Evolutionary conservation across 495 filamentous ascomycete genomes (phyloP).

Genomic region (Penicillium longicatenatum): DNA sequence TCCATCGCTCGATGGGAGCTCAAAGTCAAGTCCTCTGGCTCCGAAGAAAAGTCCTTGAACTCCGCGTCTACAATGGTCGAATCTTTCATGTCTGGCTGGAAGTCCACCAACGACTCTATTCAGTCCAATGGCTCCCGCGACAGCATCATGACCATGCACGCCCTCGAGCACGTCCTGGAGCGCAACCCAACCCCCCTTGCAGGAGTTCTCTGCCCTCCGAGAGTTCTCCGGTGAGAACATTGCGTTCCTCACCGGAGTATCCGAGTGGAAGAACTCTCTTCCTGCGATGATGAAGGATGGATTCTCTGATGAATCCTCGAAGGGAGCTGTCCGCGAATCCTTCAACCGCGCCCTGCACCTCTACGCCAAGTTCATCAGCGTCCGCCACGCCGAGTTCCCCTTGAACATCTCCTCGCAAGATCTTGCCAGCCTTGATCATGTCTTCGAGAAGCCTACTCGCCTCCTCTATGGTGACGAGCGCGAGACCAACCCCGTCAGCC

Average conservation of each 20-base stretch:
- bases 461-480: conserved; percentile 36
- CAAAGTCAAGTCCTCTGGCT: conserved; percentile 26
- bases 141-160: conserved; percentile 57
- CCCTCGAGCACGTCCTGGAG: conserved; percentile 59
- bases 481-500: conserved; percentile 30
- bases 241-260: conserved; percentile 59
- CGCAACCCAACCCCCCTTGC: conserved; percentile 58
- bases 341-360: conserved; percentile 60
- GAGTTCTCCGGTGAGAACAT: conserved; percentile 75
- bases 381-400: conserved; percentile 58
- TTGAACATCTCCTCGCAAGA: conserved; percentile 61
- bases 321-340: conserved; percentile 34
- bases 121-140: conserved; percentile 28
- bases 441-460: conserved; percentile 49
- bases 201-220: conserved; percentile 59
- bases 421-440: conserved; percentile 44
- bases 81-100: conserved; percentile 37
- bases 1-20: conserved; percentile 36
- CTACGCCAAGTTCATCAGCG: conserved; percentile 58
- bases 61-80: conserved; percentile 35
- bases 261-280: conserved; percentile 52
- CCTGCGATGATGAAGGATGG: conserved; percentile 12
- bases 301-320: conserved; percentile 2
- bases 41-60: conserved; percentile 31
- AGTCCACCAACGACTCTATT: conserved; percentile 33